Percentiles rank a stretch among this genome's conserved stretches.
phyloP scores from a whole-genome alignment of 2,329 filamentous ascomycete genomes.

The Colletotrichum orchidophilum region DNA sequence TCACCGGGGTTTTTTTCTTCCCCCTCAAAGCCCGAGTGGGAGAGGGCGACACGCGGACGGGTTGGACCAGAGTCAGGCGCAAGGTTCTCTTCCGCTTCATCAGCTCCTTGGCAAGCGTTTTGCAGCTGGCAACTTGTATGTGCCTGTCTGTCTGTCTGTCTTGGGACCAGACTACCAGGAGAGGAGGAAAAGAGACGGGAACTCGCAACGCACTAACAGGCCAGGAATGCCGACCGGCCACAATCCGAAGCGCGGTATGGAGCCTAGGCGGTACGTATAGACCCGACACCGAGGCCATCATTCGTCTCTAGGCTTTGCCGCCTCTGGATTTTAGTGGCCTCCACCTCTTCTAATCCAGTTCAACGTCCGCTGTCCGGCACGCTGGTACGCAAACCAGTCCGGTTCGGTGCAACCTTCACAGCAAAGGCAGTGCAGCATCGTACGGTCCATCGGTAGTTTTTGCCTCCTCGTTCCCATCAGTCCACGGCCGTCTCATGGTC shows the following conservation, averaged over 20 bases:
- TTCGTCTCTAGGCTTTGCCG: slow-evolving; percentile 14
- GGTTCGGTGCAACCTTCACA: slow-evolving; percentile 21
- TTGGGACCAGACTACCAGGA: slow-evolving; percentile 1
- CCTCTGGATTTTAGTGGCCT: slow-evolving; percentile 21
- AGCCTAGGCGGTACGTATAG: neutral
- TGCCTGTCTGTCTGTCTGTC: slow-evolving; percentile 2
- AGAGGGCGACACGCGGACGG: neutral
- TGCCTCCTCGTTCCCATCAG: slow-evolving; percentile 6
- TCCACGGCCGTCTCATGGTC: neutral
- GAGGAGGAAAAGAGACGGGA: neutral
- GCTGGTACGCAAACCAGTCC: slow-evolving; percentile 12
- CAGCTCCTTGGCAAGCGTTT: neutral
- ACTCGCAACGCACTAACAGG: neutral
- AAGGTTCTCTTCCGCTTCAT: neutral
- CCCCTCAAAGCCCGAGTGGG: neutral
- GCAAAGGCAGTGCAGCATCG: slow-evolving; percentile 18
- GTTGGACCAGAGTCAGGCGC: neutral
- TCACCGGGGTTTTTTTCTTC: neutral
- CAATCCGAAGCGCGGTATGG: slow-evolving; percentile 24
- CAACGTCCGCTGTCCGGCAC: slow-evolving; percentile 27
- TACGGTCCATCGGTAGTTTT: slow-evolving; percentile 9
- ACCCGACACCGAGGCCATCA: neutral
- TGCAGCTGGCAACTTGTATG: neutral
- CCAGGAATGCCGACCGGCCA: slow-evolving; percentile 28
- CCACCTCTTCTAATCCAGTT: slow-evolving; percentile 30